phyloP scores from a whole-genome alignment of 352 stramenopile genomes.

The Globisporangium apiculatum region DNA sequence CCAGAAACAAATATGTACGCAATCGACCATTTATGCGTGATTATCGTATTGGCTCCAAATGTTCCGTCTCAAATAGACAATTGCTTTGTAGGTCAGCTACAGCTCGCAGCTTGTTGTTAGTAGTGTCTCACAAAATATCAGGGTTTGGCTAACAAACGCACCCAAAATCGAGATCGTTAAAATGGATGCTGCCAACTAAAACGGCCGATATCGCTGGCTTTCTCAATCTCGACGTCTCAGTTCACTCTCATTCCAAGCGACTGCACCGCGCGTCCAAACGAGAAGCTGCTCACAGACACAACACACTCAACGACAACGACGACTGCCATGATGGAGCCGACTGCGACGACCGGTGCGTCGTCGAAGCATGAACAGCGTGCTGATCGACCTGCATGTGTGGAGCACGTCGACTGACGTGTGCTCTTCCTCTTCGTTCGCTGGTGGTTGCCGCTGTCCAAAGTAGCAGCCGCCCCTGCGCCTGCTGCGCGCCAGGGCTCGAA shows the following conservation, averaged over 20 bases:
- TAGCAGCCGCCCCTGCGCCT: conserved; percentile 6
- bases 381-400: too few relatives aligned
- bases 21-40: too few relatives aligned
- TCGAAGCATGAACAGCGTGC: too few relatives aligned
- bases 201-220: neutral
- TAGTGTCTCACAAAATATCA: too few relatives aligned
- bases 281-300: neutral
- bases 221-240: neutral
- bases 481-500: conserved; percentile 31
- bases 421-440: neutral
- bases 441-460: neutral
- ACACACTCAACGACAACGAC: neutral
- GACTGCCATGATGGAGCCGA: conserved; percentile 15
- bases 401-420: neutral
- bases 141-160: too few relatives aligned
- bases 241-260: neutral
- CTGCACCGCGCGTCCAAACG: neutral
- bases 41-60: too few relatives aligned
- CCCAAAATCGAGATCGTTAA: too few relatives aligned
- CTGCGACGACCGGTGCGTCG: conserved; percentile 10
- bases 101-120: too few relatives aligned
- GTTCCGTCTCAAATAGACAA: too few relatives aligned
- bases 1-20: too few relatives aligned
- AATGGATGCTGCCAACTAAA: neutral
- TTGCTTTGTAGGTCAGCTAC: too few relatives aligned